Conservation (phyloP, 768 basidiomycete genomes). For the Hemileccinum impolitum region DNA sequence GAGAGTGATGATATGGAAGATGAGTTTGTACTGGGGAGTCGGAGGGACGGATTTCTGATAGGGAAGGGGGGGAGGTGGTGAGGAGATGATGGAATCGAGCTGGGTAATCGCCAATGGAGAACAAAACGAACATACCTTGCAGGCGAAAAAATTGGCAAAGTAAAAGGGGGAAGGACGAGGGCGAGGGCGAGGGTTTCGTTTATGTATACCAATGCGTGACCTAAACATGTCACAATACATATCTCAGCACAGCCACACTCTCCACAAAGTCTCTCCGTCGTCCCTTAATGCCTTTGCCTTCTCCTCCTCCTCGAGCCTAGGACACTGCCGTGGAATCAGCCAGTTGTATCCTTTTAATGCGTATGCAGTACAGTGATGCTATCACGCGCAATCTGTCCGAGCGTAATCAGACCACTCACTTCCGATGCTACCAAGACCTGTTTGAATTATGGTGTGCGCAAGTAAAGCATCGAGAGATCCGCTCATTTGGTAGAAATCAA, state of each 20-base stretch:
- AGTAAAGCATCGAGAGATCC: background rate
- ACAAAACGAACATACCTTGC: conserved; percentile 36
- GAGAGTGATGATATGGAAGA: conserved; percentile 41
- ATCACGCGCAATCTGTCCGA: conserved; percentile 58
- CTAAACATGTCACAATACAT: conserved; percentile 16
- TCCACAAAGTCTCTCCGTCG: conserved; percentile 47
- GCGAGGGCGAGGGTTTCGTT: conserved; percentile 13
- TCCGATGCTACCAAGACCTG: conserved; percentile 65
- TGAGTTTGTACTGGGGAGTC: conserved; percentile 16
- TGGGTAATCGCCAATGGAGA: conserved; percentile 39
- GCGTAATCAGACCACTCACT: conserved; percentile 54
- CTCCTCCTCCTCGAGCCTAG: conserved; percentile 43
- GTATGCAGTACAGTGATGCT: conserved; percentile 48
- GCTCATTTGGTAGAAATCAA: conserved; percentile 68
- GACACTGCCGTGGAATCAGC: conserved; percentile 37
- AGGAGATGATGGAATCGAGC: conserved; percentile 55
- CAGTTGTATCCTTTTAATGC: background rate
- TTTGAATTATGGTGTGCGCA: background rate
- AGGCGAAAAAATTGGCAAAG: background rate
- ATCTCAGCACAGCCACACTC: conserved; percentile 22
- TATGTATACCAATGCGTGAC: background rate
- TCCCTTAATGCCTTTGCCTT: conserved; percentile 40
- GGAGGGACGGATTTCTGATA: conserved; percentile 45
- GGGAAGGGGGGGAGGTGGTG: conserved; percentile 51
- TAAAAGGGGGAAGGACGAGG: background rate